These are phyloP conservation scores for Oryza meyeriana DNA, from an alignment of 176 grass and related monocot genomes.

Conservation along the genomic window DNA sequence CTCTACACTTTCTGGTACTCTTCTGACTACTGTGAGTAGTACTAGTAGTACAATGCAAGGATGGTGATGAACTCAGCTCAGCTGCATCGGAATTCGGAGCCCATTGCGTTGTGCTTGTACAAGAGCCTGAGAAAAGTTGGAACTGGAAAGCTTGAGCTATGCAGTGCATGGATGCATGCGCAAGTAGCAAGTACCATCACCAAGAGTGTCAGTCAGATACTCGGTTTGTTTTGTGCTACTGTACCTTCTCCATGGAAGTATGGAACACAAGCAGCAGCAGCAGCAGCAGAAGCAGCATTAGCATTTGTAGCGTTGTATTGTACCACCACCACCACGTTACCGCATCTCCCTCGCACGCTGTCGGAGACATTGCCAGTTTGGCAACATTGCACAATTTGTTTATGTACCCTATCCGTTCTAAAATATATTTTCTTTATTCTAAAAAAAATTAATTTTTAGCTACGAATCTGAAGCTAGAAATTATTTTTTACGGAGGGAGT, in stretches of 20 bases:
- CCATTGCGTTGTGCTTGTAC: not conserved
- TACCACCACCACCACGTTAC: no score
- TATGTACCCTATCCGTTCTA: no score
- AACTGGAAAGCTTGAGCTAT: not conserved
- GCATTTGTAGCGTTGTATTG: not conserved
- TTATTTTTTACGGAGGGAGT: no score
- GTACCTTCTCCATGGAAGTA: not conserved
- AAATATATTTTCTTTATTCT: no score
- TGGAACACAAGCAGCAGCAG: not conserved
- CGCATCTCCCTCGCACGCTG: not conserved
- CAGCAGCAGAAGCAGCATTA: not conserved
- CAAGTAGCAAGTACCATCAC: not conserved
- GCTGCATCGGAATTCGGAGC: constrained; percentile 13
- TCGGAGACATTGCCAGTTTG: not conserved
- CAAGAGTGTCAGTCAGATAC: not conserved
- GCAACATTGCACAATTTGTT: no score
- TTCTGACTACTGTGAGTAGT: not conserved
- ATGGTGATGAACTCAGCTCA: not conserved
- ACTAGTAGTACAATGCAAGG: not conserved
- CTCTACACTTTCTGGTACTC: not conserved
- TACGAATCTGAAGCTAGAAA: no score
- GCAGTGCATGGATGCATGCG: not conserved
- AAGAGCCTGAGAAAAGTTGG: not conserved
- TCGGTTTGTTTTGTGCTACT: not conserved
- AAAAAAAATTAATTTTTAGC: no score